Evolutionary conservation across 139 green algal species (phyloP).

Genomic region (Asterochloris sp.): DNA sequence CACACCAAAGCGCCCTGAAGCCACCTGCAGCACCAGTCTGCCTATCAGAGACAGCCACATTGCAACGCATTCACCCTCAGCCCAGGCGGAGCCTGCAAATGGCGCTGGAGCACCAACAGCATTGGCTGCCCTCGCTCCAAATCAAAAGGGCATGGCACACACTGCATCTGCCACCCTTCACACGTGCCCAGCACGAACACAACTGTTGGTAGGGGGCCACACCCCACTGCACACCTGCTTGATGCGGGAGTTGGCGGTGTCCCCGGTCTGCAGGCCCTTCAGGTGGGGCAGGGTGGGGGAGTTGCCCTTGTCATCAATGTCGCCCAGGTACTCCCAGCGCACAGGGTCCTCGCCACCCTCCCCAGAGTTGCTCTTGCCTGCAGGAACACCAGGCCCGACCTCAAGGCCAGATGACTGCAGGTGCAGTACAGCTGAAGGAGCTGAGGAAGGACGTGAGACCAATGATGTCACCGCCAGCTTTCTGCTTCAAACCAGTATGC

Average conservation of each 20-base stretch:
- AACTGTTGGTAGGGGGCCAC: background rate
- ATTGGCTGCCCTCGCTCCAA: too few relatives aligned
- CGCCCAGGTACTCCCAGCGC: conserved; percentile 68
- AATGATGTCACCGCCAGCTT: background rate
- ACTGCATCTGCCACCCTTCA: too few relatives aligned
- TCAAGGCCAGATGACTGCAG: background rate
- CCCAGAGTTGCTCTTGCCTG: conserved; percentile 81
- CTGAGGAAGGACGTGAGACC: background rate
- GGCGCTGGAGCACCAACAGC: too few relatives aligned
- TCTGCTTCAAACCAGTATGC: too few relatives aligned
- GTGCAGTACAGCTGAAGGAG: background rate
- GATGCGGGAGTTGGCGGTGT: conserved; percentile 93
- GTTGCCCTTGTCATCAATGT: conserved; percentile 76
- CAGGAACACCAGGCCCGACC: background rate
- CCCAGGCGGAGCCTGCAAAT: background rate
- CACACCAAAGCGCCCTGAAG: conserved; percentile 94
- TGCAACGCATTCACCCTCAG: conserved; percentile 20
- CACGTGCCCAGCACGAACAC: background rate
- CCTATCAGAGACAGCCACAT: too few relatives aligned
- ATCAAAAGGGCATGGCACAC: too few relatives aligned
- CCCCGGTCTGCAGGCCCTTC: conserved; percentile 86
- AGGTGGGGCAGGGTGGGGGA: conserved; percentile 85
- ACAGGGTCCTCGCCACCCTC: conserved; percentile 96
- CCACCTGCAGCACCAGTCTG: conserved; percentile 45
- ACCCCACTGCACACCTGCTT: conserved; percentile 69